Evolutionary conservation across 345 rosid genomes (phyloP).

Genomic region (Bruguiera sexangula): DNA sequence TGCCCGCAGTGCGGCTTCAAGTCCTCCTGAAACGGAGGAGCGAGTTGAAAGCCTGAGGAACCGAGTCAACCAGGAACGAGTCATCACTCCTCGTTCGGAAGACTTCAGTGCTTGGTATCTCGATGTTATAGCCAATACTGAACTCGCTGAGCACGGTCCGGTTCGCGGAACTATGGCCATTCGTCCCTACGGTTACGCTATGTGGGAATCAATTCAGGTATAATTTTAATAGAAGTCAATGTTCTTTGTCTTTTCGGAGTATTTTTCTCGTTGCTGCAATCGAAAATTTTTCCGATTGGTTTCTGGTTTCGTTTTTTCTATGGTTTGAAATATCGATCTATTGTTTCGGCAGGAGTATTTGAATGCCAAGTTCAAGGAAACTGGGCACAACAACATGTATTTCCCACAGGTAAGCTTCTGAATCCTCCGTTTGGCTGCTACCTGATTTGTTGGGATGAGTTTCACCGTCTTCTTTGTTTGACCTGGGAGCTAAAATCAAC

Average conservation of each 20-base stretch:
- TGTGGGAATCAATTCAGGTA: conserved; percentile 98
- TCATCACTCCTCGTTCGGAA: conserved; percentile 75
- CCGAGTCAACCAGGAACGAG: conserved; percentile 34
- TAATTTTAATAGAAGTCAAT: background rate
- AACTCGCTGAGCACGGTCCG: conserved; percentile 89
- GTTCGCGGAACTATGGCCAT: conserved; percentile 96
- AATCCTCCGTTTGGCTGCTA: background rate
- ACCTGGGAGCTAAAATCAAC: background rate
- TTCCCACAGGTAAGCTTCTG: conserved; percentile 73
- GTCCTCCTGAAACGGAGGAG: conserved; percentile 45
- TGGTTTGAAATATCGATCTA: too few relatives aligned
- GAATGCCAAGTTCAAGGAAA: conserved; percentile 88
- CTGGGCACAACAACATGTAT: conserved; percentile 92
- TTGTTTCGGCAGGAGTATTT: conserved; percentile 56
- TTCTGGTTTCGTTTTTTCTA: too few relatives aligned
- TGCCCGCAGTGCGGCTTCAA: conserved; percentile 30
- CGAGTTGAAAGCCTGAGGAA: conserved; percentile 34
- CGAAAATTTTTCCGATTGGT: too few relatives aligned
- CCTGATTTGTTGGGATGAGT: background rate
- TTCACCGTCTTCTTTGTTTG: background rate
- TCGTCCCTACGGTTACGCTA: conserved; percentile 89
- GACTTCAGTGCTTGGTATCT: conserved; percentile 94
- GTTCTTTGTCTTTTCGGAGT: background rate
- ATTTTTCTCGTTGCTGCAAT: too few relatives aligned
- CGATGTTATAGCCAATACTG: conserved; percentile 80